Evolutionary conservation across 768 basidiomycete species (phyloP).

Genomic region (Auriscalpium microsporum): DNA sequence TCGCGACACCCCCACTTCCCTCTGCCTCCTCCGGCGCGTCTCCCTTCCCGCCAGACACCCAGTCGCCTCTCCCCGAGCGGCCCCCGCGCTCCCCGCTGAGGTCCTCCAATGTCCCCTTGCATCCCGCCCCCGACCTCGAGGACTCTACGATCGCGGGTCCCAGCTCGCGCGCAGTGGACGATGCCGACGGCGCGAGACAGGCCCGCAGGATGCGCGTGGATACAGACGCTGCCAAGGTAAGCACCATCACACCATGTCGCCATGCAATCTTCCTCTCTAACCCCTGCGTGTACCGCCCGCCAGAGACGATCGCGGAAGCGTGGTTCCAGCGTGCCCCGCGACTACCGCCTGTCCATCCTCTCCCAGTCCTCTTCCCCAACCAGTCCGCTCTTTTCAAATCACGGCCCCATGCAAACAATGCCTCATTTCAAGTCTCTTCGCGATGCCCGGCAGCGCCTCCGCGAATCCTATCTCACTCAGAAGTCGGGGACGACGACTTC

Average conservation of each 20-base stretch:
- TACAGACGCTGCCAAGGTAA: slow-evolving; percentile 12
- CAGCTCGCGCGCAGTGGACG: slow-evolving; percentile 10
- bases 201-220: slow-evolving; percentile 5
- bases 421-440: slow-evolving; percentile 16
- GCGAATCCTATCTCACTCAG: slow-evolving; percentile 49
- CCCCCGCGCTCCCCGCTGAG: slow-evolving; percentile 15
- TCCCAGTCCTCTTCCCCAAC: slow-evolving; percentile 12
- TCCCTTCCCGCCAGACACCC: neutral
- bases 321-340: slow-evolving; percentile 16
- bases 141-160: slow-evolving; percentile 4
- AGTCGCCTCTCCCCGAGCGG: slow-evolving; percentile 4
- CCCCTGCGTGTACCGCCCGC: too few species aligned
- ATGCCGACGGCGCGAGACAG: slow-evolving; percentile 11
- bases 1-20: slow-evolving; percentile 12
- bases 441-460: slow-evolving; percentile 20
- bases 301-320: slow-evolving; percentile 10
- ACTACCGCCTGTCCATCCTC: slow-evolving; percentile 14
- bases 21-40: slow-evolving; percentile 6
- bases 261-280: neutral
- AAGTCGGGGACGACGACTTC: slow-evolving; percentile 67
- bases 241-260: neutral
- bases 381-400: slow-evolving; percentile 13
- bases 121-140: neutral
- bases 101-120: neutral
- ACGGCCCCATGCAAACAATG: slow-evolving; percentile 13